These are phyloP conservation scores for Lepiota brunneoincarnata DNA, from an alignment of 768 basidiomycete genomes.

Conservation along the genomic window DNA sequence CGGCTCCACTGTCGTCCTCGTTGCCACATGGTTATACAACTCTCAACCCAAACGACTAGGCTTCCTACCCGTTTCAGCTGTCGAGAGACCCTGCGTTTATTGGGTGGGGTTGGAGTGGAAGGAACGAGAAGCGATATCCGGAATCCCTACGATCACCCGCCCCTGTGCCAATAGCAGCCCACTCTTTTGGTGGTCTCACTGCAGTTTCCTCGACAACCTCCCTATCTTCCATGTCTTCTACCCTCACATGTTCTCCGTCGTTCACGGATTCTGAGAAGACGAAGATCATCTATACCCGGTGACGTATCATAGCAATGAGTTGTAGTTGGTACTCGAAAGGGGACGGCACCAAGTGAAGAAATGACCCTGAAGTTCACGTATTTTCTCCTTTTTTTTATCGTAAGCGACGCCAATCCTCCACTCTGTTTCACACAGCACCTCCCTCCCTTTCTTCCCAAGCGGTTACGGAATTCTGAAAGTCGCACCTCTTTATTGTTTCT, in stretches of 20 bases:
- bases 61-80: constrained; percentile 11
- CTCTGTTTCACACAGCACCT: no score
- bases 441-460: no score
- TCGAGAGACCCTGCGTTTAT: constrained; percentile 6
- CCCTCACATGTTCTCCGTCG: constrained; percentile 19
- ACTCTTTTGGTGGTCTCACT: constrained; percentile 19
- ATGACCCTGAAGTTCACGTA: no score
- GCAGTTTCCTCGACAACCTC: constrained; percentile 31
- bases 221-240: constrained; percentile 25
- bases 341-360: not conserved
- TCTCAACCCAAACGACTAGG: constrained; percentile 40
- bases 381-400: no score
- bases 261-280: constrained; percentile 23
- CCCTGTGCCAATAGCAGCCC: constrained; percentile 12
- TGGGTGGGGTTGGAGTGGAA: constrained; percentile 17
- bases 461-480: no score
- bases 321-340: not conserved
- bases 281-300: constrained; percentile 10
- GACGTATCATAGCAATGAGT: not conserved
- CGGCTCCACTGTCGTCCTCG: constrained; percentile 80
- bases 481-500: no score
- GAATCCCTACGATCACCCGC: constrained; percentile 18
- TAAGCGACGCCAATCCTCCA: no score
- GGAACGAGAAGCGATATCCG: constrained; percentile 24
- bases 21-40: constrained; percentile 92